These are phyloP conservation scores for Cadophora luteo-olivacea DNA, from an alignment of 2,329 filamentous ascomycete species.

Conservation along the genomic window DNA sequence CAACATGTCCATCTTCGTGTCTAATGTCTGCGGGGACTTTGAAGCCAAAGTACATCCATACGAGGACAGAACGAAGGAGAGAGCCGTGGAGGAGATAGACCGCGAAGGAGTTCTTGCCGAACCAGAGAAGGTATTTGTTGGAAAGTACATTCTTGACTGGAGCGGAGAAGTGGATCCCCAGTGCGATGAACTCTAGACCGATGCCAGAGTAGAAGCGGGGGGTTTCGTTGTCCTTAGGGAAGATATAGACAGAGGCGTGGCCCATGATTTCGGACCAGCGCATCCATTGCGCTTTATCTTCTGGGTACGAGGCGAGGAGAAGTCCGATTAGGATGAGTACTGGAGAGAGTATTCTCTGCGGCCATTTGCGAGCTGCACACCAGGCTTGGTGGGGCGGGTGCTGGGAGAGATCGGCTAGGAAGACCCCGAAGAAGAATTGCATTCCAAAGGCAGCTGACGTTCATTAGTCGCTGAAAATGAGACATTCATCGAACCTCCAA, in stretches of 20 bases:
- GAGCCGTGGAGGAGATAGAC: constrained; percentile 70
- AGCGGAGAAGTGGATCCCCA: constrained; percentile 60
- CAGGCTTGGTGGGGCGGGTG: constrained; percentile 55
- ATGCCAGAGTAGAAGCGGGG: constrained; percentile 57
- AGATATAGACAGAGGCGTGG: constrained; percentile 50
- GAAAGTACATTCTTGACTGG: constrained; percentile 59
- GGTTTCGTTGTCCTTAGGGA: constrained; percentile 54
- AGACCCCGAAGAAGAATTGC: constrained; percentile 67
- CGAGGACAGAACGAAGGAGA: constrained; percentile 63
- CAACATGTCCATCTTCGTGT: constrained; percentile 45
- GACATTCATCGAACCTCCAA: not conserved
- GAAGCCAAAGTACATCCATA: constrained; percentile 64
- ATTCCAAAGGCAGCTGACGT: constrained; percentile 55
- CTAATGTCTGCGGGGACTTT: constrained; percentile 43
- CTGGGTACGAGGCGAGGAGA: constrained; percentile 65
- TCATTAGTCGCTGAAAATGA: constrained; percentile 22
- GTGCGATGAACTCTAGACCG: constrained; percentile 55
- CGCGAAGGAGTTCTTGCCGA: constrained; percentile 68
- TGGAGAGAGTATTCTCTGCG: constrained; percentile 52
- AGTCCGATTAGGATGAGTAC: constrained; percentile 59
- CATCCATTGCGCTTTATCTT: constrained; percentile 58
- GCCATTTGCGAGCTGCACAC: constrained; percentile 51
- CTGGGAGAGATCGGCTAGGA: constrained; percentile 65
- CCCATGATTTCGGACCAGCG: constrained; percentile 59
- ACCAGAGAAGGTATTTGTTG: constrained; percentile 62